phyloP scores from a whole-genome alignment of 2,329 filamentous ascomycete genomes.

The Colletotrichum plurivorum region DNA sequence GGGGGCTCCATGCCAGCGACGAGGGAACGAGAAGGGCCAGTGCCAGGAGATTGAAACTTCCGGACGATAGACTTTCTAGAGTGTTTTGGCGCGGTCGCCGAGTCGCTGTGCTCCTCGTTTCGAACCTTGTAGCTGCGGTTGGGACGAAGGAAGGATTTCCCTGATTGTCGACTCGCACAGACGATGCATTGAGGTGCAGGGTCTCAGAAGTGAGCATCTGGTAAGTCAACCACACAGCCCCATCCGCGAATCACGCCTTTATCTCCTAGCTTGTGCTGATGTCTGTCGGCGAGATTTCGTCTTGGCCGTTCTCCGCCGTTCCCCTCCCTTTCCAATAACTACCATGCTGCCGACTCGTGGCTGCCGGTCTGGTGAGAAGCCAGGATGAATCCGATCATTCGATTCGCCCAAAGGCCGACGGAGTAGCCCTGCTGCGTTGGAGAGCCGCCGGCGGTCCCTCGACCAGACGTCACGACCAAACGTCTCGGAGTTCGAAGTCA shows the following conservation, averaged over 20 bases:
- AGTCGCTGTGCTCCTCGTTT: conserved; percentile 33
- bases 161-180: conserved; percentile 32
- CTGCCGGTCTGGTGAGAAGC: not conserved
- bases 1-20: not conserved
- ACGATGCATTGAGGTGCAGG: conserved; percentile 35
- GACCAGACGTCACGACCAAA: conserved; percentile 23
- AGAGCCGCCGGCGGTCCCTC: conserved; percentile 17
- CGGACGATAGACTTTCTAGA: conserved; percentile 37
- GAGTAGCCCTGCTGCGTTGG: not conserved
- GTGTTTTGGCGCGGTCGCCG: conserved; percentile 38
- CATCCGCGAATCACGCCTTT: conserved; percentile 2
- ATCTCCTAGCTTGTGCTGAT: not conserved
- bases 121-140: conserved; percentile 30
- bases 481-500: conserved; percentile 34
- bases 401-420: not conserved
- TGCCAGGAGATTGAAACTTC: conserved; percentile 23
- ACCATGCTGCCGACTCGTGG: conserved; percentile 3
- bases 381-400: conserved; percentile 25
- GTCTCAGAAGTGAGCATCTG: conserved; percentile 12
- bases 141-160: conserved; percentile 38
- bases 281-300: not conserved
- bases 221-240: conserved; percentile 1
- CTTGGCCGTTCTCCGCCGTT: not conserved
- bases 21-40: not conserved
- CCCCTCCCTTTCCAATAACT: not conserved